Percentiles rank a stretch among this genome's conserved stretches.
Evolutionary conservation across 768 basidiomycete species (phyloP).

Genomic region (Pleurotus tuoliensis): DNA sequence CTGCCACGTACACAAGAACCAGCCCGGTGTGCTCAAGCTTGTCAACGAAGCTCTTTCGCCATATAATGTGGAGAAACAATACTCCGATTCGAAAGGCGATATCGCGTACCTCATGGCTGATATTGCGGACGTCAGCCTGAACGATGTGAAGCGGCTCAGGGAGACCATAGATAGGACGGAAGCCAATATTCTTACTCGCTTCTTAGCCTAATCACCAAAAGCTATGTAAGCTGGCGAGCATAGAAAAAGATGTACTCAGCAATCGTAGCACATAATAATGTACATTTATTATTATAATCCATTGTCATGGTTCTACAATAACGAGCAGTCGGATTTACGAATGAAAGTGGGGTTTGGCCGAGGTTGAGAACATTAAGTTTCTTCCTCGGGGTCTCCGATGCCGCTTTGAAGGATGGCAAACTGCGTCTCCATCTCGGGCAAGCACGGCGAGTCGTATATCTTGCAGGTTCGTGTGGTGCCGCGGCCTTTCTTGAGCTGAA

Average conservation of each 20-base stretch:
- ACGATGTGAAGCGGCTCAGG: slow-evolving; percentile 74
- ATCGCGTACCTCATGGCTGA: slow-evolving; percentile 96
- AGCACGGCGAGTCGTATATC: slow-evolving; percentile 96
- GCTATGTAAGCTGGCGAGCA: slow-evolving; percentile 1
- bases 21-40: slow-evolving; percentile 89
- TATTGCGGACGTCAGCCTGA: slow-evolving; percentile 83
- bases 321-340: too few relatives aligned
- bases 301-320: too few relatives aligned
- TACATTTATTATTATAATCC: background rate
- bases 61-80: slow-evolving; percentile 99
- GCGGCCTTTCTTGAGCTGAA: slow-evolving; percentile 90
- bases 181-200: slow-evolving; percentile 86
- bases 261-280: slow-evolving; percentile 4
- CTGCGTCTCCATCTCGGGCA: slow-evolving; percentile 93
- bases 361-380: slow-evolving; percentile 37
- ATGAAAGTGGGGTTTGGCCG: background rate
- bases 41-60: slow-evolving; percentile 94
- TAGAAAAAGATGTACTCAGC: slow-evolving; percentile 13
- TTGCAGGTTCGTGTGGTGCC: slow-evolving; percentile 92
- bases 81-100: slow-evolving; percentile 94
- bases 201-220: slow-evolving; percentile 52
- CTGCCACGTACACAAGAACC: slow-evolving; percentile 94
- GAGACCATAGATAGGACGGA: slow-evolving; percentile 73
- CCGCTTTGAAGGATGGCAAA: slow-evolving; percentile 92
- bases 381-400: slow-evolving; percentile 93